Conservation (phyloP, 164 flowering plant species). For the Euptelea pleiosperma region DNA sequence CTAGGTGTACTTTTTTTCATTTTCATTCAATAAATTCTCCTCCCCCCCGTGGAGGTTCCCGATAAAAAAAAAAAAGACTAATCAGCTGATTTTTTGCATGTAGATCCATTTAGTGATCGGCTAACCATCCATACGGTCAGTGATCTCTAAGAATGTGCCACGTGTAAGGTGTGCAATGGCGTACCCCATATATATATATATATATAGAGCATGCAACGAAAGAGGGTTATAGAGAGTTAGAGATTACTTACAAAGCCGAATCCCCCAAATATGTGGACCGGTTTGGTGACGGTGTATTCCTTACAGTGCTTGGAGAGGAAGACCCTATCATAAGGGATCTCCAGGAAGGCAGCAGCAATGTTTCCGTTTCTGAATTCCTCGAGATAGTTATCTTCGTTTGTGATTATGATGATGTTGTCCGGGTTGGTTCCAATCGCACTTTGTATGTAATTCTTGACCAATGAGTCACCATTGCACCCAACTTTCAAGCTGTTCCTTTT, state of each 20-base stretch:
- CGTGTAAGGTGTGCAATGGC: no score
- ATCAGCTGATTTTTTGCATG: no score
- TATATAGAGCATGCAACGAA: no score
- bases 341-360: constrained; percentile 45
- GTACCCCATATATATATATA: no score
- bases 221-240: background rate
- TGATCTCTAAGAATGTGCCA: no score
- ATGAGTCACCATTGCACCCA: constrained; percentile 48
- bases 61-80: no score
- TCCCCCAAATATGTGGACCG: constrained; percentile 26
- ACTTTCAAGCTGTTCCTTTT: constrained; percentile 22
- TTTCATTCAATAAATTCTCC: no score
- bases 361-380: constrained; percentile 19
- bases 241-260: constrained; percentile 29
- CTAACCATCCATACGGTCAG: no score
- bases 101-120: no score
- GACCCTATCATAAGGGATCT: constrained; percentile 35
- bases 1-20: no score
- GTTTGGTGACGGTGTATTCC: constrained; percentile 21
- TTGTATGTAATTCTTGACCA: constrained; percentile 28
- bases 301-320: constrained; percentile 34
- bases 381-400: constrained; percentile 16
- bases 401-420: constrained; percentile 29
- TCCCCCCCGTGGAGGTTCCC: no score
- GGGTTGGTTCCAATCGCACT: constrained; percentile 22